phyloP scores from a whole-genome alignment of 768 basidiomycete genomes.

The Lyophyllum atratum region DNA sequence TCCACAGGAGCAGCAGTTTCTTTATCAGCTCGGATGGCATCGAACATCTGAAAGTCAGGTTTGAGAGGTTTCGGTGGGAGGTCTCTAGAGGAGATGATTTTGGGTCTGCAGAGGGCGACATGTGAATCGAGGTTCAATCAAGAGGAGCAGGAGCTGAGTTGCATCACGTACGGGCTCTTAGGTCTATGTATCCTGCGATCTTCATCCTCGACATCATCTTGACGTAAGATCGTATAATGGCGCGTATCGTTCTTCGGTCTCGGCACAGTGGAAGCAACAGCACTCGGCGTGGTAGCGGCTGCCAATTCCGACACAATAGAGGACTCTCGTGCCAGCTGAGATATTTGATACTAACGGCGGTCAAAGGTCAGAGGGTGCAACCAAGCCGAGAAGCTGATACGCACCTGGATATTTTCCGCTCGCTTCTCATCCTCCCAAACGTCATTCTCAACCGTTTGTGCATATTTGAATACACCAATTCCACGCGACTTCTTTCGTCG shows the following conservation, averaged over 20 bases:
- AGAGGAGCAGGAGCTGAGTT: background rate
- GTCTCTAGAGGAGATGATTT: constrained; percentile 56
- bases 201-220: constrained; percentile 19
- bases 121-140: background rate
- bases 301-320: constrained; percentile 21
- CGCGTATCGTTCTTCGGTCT: constrained; percentile 39
- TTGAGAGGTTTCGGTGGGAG: constrained; percentile 27
- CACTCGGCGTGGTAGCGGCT: constrained; percentile 2
- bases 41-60: constrained; percentile 67
- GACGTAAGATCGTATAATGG: constrained; percentile 54
- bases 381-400: constrained; percentile 9
- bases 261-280: constrained; percentile 18
- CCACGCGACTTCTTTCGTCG: constrained; percentile 64
- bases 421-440: constrained; percentile 64
- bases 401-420: constrained; percentile 65
- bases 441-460: constrained; percentile 71
- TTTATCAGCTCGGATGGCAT: constrained; percentile 55
- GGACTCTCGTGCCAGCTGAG: constrained; percentile 48
- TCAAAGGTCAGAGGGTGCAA: background rate
- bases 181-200: constrained; percentile 26
- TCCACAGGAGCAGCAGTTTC: constrained; percentile 36
- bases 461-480: constrained; percentile 75
- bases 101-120: constrained; percentile 43
- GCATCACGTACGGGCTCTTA: constrained; percentile 41
- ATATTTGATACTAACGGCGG: constrained; percentile 53